phyloP scores from a whole-genome alignment of 2,329 filamentous ascomycete species.

The Hymenoscyphus scutula region DNA sequence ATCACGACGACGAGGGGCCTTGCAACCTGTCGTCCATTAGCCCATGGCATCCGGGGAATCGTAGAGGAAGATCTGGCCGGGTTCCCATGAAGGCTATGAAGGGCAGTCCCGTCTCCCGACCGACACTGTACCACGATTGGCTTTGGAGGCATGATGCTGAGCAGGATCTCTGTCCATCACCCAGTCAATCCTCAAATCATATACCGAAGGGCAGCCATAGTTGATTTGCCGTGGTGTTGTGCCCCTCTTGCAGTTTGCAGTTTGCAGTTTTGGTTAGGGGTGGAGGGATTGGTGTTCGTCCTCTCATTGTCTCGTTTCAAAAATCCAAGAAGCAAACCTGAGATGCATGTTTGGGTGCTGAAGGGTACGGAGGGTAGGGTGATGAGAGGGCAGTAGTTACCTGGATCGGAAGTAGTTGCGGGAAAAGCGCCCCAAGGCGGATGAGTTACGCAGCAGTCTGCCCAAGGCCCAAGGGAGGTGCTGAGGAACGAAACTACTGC shows the following conservation, averaged over 20 bases:
- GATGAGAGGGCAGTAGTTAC: background rate
- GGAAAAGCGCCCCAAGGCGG: background rate
- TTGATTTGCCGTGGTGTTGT: background rate
- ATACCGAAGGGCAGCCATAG: background rate
- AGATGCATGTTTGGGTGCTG: background rate
- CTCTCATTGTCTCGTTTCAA: background rate
- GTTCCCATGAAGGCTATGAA: background rate
- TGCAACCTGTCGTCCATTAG: background rate
- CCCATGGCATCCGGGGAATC: conserved; percentile 1
- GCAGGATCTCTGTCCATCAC: background rate
- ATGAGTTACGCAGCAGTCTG: background rate
- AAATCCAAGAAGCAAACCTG: background rate
- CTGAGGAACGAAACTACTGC: background rate
- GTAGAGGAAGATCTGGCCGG: conserved; percentile 1
- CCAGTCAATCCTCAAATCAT: background rate
- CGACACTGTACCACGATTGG: too few species aligned
- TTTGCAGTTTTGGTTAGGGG: too few species aligned
- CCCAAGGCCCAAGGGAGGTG: background rate
- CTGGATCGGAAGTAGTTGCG: background rate
- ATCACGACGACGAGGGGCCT: background rate
- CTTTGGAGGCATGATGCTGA: background rate
- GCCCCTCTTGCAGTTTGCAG: background rate
- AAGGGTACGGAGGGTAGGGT: too few species aligned
- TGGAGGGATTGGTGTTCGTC: background rate
- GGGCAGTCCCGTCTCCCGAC: background rate